Conservation (phyloP, 306 rosid genomes). For the Phaseolus lunatus region DNA sequence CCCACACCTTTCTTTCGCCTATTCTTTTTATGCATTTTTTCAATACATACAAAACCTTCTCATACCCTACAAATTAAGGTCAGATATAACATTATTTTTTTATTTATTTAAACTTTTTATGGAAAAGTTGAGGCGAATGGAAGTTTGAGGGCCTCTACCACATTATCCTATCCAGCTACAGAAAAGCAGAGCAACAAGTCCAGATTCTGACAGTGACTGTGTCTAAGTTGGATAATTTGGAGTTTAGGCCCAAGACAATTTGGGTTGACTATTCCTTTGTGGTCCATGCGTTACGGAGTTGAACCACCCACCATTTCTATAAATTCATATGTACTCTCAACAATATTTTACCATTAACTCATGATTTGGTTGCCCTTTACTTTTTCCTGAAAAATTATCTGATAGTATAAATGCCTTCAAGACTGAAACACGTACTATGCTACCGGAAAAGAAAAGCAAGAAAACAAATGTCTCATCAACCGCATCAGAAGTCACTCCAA, state of each 20-base stretch:
- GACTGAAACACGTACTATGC: not conserved
- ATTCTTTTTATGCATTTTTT: no score
- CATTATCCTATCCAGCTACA: not conserved
- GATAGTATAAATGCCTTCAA: not conserved
- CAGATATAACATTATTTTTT: no score
- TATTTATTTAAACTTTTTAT: no score
- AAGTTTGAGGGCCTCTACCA: constrained; percentile 1
- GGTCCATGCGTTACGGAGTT: not conserved
- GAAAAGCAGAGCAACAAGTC: not conserved
- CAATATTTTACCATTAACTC: not conserved
- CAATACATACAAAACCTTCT: no score
- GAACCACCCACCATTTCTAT: not conserved
- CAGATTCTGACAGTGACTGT: not conserved
- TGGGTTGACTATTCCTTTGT: not conserved
- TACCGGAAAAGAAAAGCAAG: not conserved
- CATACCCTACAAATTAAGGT: no score
- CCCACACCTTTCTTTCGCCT: not conserved
- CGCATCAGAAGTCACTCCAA: not conserved
- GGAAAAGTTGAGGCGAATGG: not conserved
- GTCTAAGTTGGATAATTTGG: not conserved
- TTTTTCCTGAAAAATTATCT: not conserved
- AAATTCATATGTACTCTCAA: not conserved
- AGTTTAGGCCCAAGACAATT: constrained; percentile 15
- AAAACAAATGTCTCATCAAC: not conserved
- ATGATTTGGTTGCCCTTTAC: not conserved